Base-by-base conservation (phyloP, 169 alveolate genomes). In the Plasmodium falciparum region DNA sequence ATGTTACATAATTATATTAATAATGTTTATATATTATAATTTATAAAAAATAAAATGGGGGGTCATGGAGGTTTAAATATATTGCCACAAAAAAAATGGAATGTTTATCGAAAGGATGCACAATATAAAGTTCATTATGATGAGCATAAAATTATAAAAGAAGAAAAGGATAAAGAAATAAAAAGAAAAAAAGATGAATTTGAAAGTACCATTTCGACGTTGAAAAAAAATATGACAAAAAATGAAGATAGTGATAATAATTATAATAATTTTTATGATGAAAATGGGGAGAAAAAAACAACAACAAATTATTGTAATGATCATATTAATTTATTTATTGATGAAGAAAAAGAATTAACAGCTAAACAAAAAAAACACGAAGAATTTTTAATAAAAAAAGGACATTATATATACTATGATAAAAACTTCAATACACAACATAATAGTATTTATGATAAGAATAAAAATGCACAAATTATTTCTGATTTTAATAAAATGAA, bases 51-150 rank as follows among this genome's bases (percentile, higher is more conserved):
- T 2, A 13, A 52, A 45, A 97, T 97, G 98, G 99, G 99, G 49
- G 98, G 98, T 9, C 99, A 97, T 76, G 98, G 99, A 17, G 99
- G 99, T 3, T 88, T 97, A 47, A 97, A 97, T 89, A 97, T 97
- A 24, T 93, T 97, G 29, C 99, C 99, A 49, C 97, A 97, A 91
- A 97, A 97, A 94, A 95, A 95, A 74, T 97, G 98, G 98, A 96
- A 97, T 88, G 96, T 96, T 29, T 97, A 97, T 70, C 74, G 98
- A 43, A 93, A 93, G 63, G 98, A 97, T 85, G 95, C 95, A 70
- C 94, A 94, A 72, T 93, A 85, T 80, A 94, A 95, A 86, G 97
- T 96, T 17, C 93, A 95, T 65, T 92, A 88, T 76, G 97, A 96
- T 88, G 86, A 85, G 43, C 67, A 74, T 52, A 61, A 80, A 66